A percentile compares a stretch with the other conserved stretches of the same genome.
Conservation (phyloP, 208 protist species). For the Strigomonas galati region DNA sequence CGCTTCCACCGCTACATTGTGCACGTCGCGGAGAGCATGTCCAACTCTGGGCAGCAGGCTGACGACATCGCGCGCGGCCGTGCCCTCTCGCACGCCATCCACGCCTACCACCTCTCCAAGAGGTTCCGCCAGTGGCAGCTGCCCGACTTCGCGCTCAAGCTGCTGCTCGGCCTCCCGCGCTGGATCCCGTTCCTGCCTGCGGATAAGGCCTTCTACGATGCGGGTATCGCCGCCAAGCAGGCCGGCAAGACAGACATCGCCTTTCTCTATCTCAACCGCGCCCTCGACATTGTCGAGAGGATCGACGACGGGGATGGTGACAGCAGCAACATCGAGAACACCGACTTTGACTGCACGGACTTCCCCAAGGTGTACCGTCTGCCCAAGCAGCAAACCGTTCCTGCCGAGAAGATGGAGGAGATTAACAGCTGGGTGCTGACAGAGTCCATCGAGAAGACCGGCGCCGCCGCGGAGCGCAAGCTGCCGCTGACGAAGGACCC, state of each 20-base stretch:
- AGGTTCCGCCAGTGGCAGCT: constrained; percentile 71
- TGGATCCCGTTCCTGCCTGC: constrained; percentile 90
- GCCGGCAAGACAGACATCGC: constrained; percentile 64
- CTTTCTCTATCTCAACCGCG: constrained; percentile 96
- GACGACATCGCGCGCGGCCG: constrained; percentile 77
- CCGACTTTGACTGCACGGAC: constrained; percentile 85
- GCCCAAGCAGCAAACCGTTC: constrained; percentile 48
- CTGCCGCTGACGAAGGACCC: constrained; percentile 65
- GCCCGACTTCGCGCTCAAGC: constrained; percentile 72
- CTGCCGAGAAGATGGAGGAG: constrained; percentile 61
- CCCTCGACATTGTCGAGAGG: constrained; percentile 92
- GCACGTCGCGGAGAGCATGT: constrained; percentile 74
- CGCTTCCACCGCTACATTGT: constrained; percentile 61
- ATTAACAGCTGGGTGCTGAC: constrained; percentile 92
- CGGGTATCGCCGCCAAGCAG: constrained; percentile 88
- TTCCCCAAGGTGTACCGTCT: constrained; percentile 86
- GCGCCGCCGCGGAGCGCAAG: constrained; percentile 29
- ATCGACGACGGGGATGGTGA: constrained; percentile 89
- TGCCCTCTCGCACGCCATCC: constrained; percentile 67
- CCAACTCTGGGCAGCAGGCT: constrained; percentile 63
- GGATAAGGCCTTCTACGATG: constrained; percentile 97
- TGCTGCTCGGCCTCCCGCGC: constrained; percentile 88
- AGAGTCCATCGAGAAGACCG: constrained; percentile 80
- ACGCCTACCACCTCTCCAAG: constrained; percentile 75
- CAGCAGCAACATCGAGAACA: constrained; percentile 82